Percentiles rank a stretch among this genome's conserved stretches.
Evolutionary conservation across 192 early-diverging fungal genomes (phyloP).

Genomic region (Allomyces arbusculus): DNA sequence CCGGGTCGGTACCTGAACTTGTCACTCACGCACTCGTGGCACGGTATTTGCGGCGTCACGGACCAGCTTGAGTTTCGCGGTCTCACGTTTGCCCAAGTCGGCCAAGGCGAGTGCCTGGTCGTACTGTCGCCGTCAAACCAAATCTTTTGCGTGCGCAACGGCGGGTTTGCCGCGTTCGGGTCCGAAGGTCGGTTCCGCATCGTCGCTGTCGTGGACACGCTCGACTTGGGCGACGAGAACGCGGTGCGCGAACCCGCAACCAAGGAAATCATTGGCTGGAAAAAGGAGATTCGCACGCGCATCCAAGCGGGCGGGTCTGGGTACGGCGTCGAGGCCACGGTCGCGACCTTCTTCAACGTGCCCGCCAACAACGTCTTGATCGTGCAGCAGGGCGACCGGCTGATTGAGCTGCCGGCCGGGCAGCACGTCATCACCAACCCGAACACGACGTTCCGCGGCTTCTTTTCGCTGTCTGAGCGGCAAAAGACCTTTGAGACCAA

Average conservation of each 20-base stretch:
- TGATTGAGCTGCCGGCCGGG: slow-evolving; percentile 18
- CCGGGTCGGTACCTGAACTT: slow-evolving; percentile 22
- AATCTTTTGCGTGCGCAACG: slow-evolving; percentile 22
- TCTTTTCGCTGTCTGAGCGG: slow-evolving; percentile 23
- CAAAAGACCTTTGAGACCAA: slow-evolving; percentile 19
- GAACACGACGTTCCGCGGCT: slow-evolving; percentile 19
- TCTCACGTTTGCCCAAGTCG: slow-evolving; percentile 20
- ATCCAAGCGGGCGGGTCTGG: neutral
- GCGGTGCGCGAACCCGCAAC: slow-evolving; percentile 12
- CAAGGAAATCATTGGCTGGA: slow-evolving; percentile 16
- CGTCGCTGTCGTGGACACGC: slow-evolving; percentile 22
- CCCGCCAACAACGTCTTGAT: slow-evolving; percentile 27
- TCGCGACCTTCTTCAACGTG: slow-evolving; percentile 25
- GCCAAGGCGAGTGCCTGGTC: slow-evolving; percentile 21
- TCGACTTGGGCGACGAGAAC: slow-evolving; percentile 17
- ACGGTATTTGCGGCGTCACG: slow-evolving; percentile 11
- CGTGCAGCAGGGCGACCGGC: slow-evolving; percentile 19
- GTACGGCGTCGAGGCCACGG: slow-evolving; percentile 3
- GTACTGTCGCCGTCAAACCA: slow-evolving; percentile 20
- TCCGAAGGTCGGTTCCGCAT: slow-evolving; percentile 15
- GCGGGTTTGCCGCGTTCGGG: slow-evolving; percentile 23
- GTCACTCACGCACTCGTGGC: slow-evolving; percentile 11
- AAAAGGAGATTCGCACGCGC: slow-evolving; percentile 13
- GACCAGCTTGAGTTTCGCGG: slow-evolving; percentile 15
- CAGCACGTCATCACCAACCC: slow-evolving; percentile 28